These are phyloP conservation scores for Lachnellula occidentalis DNA, from an alignment of 2,329 filamentous ascomycete species.

Conservation along the genomic window DNA sequence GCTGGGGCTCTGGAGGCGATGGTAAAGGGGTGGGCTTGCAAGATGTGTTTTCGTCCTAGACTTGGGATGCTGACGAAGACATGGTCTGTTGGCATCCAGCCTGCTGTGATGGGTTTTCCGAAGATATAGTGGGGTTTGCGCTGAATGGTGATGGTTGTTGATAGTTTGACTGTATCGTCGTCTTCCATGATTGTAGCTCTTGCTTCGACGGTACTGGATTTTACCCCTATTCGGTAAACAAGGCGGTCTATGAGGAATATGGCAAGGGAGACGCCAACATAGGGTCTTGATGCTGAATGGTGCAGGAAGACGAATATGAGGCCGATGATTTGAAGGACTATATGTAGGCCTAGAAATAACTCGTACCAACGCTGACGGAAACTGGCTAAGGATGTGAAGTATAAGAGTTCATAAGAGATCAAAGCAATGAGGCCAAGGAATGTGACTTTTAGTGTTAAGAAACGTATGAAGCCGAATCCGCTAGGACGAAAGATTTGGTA, in stretches of 20 bases:
- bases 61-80: conserved; percentile 56
- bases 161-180: conserved; percentile 47
- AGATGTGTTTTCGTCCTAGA: conserved; percentile 44
- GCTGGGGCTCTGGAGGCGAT: conserved; percentile 54
- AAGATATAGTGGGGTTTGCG: conserved; percentile 11
- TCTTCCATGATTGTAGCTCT: conserved; percentile 50
- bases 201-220: conserved; percentile 42
- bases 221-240: conserved; percentile 50
- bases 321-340: conserved; percentile 50
- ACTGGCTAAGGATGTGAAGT: conserved; percentile 53
- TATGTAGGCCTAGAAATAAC: conserved; percentile 53
- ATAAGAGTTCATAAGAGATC: conserved; percentile 54
- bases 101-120: conserved; percentile 37
- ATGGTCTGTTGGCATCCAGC: conserved; percentile 59
- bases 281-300: conserved; percentile 46
- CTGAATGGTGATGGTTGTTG: conserved; percentile 20
- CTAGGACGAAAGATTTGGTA: conserved; percentile 44
- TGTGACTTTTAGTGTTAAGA: conserved; percentile 47
- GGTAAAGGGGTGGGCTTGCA: conserved; percentile 63
- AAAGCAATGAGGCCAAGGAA: conserved; percentile 51
- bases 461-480: conserved; percentile 45
- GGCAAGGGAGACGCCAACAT: conserved; percentile 45
- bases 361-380: conserved; percentile 59
- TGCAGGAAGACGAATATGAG: conserved; percentile 56
- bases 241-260: conserved; percentile 56